Conservation (phyloP, 2,329 filamentous ascomycete species). For the Conoideocrella luteorostrata region DNA sequence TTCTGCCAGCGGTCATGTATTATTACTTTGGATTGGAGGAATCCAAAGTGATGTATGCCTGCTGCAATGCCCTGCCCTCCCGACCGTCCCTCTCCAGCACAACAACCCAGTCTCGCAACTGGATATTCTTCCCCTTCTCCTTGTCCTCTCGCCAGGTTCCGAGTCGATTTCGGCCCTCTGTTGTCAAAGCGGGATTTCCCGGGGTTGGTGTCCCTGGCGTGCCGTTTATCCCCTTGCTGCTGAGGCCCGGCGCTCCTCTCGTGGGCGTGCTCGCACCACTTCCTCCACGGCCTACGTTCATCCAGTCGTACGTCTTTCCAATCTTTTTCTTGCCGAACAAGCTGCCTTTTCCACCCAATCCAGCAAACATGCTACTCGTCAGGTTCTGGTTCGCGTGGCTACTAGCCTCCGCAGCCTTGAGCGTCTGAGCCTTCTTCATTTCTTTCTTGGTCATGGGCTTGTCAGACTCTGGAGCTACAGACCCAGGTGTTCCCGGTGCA, state of each 20-base stretch:
- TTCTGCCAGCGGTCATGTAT: slow-evolving; percentile 1
- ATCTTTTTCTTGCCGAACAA: slow-evolving; percentile 54
- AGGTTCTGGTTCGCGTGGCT: slow-evolving; percentile 77
- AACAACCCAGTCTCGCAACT: slow-evolving; percentile 74
- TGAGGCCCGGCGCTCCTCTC: slow-evolving; percentile 24
- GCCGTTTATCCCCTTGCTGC: slow-evolving; percentile 26
- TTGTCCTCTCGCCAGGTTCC: slow-evolving; percentile 76
- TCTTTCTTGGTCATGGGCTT: slow-evolving; percentile 86
- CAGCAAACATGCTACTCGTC: slow-evolving; percentile 67
- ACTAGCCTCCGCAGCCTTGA: slow-evolving; percentile 70
- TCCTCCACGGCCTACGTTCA: slow-evolving; percentile 48
- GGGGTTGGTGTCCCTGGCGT: slow-evolving; percentile 23
- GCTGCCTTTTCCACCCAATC: slow-evolving; percentile 56
- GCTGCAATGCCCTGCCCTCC: slow-evolving; percentile 57
- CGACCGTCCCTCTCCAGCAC: slow-evolving; percentile 74
- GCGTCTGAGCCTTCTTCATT: slow-evolving; percentile 64
- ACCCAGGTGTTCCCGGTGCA: slow-evolving; percentile 55
- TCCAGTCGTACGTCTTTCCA: slow-evolving; percentile 68
- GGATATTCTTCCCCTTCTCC: slow-evolving; percentile 69
- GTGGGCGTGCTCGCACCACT: slow-evolving; percentile 49
- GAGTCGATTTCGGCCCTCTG: slow-evolving; percentile 54
- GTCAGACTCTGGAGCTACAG: slow-evolving; percentile 55
- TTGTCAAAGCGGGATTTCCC: slow-evolving; percentile 39
- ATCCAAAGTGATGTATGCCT: slow-evolving; percentile 48
- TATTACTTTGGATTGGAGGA: slow-evolving; percentile 36